Conservation (phyloP, 768 basidiomycete species). For the Boletus rubescentipes region DNA sequence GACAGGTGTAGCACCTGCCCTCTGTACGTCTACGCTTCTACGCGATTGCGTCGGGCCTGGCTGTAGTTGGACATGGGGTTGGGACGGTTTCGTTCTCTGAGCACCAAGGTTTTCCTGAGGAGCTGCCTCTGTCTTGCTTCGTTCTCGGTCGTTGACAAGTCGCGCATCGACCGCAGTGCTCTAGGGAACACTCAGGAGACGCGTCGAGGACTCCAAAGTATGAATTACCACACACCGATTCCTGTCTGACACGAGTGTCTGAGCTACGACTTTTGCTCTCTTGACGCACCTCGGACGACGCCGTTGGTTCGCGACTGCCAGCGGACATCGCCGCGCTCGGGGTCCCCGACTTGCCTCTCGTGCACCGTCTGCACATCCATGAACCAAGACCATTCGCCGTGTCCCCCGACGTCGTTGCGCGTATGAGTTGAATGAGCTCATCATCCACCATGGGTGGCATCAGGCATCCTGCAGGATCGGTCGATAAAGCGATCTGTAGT, state of each 20-base stretch:
- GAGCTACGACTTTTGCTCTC: background rate
- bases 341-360: conserved; percentile 10
- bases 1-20: background rate
- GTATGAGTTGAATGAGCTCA: conserved; percentile 26
- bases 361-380: conserved; percentile 36
- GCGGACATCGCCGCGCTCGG: background rate
- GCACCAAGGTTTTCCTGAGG: background rate
- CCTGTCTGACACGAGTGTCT: conserved; percentile 1
- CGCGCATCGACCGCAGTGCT: background rate
- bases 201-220: background rate
- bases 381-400: conserved; percentile 18
- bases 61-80: background rate
- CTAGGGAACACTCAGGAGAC: conserved; percentile 11
- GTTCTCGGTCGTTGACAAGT: background rate
- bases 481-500: background rate
- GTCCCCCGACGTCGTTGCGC: conserved; percentile 26
- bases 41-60: background rate
- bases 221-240: conserved; percentile 8
- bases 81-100: background rate
- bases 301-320: conserved; percentile 10
- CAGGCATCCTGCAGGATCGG: conserved; percentile 28
- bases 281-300: conserved; percentile 4
- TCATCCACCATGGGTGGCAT: conserved; percentile 29
- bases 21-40: conserved; percentile 5
- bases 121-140: background rate